These are phyloP conservation scores for Penicillium sclerotiorum DNA, from an alignment of 2,329 filamentous ascomycete genomes.

Conservation along the genomic window DNA sequence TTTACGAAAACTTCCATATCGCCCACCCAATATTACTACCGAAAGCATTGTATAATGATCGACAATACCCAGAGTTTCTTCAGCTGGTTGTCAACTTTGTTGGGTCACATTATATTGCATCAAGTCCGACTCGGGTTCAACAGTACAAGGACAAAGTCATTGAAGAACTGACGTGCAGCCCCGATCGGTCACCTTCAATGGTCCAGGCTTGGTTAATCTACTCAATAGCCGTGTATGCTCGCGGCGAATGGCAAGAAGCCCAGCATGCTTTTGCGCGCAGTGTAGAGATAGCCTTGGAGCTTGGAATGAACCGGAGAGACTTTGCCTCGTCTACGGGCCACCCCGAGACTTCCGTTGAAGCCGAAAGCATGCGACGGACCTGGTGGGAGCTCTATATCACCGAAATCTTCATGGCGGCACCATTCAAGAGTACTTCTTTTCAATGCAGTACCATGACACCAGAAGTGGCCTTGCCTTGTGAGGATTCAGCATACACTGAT, in stretches of 20 bases:
- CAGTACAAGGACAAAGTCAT: conserved; percentile 30
- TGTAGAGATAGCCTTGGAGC: conserved; percentile 70
- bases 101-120: conserved; percentile 53
- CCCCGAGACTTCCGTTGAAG: conserved; percentile 61
- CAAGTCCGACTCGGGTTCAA: conserved; percentile 24
- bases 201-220: conserved; percentile 43
- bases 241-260: conserved; percentile 37
- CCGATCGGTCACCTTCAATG: conserved; percentile 34
- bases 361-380: conserved; percentile 82
- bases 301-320: conserved; percentile 71
- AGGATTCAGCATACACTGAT: conserved; percentile 62
- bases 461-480: conserved; percentile 74
- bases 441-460: conserved; percentile 69
- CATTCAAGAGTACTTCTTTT: conserved; percentile 53
- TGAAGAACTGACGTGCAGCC: conserved; percentile 26
- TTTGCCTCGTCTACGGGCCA: conserved; percentile 51
- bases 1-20: conserved; percentile 56
- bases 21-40: conserved; percentile 60
- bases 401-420: conserved; percentile 78
- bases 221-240: conserved; percentile 38
- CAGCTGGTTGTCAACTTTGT: conserved; percentile 55
- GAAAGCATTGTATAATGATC: conserved; percentile 38
- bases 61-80: conserved; percentile 49
- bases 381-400: conserved; percentile 83
- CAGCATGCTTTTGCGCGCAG: conserved; percentile 58